Evolutionary conservation across 805 yeast species (phyloP), one percentile per base, ranked within the genome.

Genomic region (Candida manassasensis): DNA sequence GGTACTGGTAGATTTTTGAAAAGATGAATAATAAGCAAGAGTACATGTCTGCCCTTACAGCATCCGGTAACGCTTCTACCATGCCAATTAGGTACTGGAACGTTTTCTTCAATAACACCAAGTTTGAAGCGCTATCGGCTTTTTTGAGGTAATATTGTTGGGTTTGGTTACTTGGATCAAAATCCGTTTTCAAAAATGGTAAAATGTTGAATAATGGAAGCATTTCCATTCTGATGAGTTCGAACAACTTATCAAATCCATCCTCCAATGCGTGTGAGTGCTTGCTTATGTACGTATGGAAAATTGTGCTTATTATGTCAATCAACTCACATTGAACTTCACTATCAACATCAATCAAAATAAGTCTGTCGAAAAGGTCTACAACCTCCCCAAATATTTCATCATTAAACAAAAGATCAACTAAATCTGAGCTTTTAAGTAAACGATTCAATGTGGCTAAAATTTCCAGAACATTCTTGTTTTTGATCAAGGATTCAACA

Each of bases 221-320:
- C 63, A 84, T 67, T 12, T 76, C 73, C 4, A 88, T 71, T 42
- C 96, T 69, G 33, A 88, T 59, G 17, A 89, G 63, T 52, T 90
- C 97, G 55, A 90, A 86, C 29, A 87, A 60, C 49, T 84, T 86
- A 47, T 86, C 95, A 36, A 84, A 80, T 34, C 79, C 81, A 35
- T 32, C 58, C 19, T 52, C 61, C 18, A 70, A 61, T 45, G 70
- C 71, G 12, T 68, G 58, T 25, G 67, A 52, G 35, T 81, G 79
- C 12, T 39, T 43, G 5, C 34, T 34, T 14, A 46, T 28, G 39
- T 43, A 53, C 2, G 62, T 55, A 6, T 48, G 50, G 39, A 62
- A 65, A 15, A 65, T 50, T 1, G 52, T 44, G 15, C 45, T 42
- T 4, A 61, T 47, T 7, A 61, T 59, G n/a, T 59, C 63, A 10